Percentiles rank a stretch among this genome's conserved stretches.
Evolutionary conservation across 1,284 basidiomycete genomes (phyloP).

Genomic region (Moesziomyces antarcticus): DNA sequence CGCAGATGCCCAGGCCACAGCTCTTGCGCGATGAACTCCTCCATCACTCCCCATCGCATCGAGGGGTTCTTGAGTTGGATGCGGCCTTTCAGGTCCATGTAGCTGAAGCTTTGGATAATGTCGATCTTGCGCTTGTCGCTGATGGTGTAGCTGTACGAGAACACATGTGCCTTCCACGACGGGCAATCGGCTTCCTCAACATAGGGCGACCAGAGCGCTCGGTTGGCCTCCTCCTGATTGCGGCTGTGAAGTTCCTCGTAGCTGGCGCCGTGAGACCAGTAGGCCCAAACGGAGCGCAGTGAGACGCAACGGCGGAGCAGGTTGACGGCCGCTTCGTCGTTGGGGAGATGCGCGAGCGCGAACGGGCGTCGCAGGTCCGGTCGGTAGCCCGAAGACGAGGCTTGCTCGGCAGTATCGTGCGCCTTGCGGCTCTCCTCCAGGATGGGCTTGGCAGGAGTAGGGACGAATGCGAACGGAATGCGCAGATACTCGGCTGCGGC

Average conservation of each 20-base stretch:
- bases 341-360: slow-evolving; percentile 52
- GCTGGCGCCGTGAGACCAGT: slow-evolving; percentile 62
- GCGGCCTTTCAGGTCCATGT: slow-evolving; percentile 83
- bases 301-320: slow-evolving; percentile 83
- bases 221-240: slow-evolving; percentile 27
- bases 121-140: slow-evolving; percentile 35
- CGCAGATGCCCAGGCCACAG: slow-evolving; percentile 39
- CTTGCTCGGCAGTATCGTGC: slow-evolving; percentile 16
- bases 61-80: slow-evolving; percentile 87
- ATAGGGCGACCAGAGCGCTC: slow-evolving; percentile 27
- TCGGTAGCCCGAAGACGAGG: slow-evolving; percentile 30
- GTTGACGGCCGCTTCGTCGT: slow-evolving; percentile 75
- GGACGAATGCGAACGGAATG: slow-evolving; percentile 55
- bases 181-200: slow-evolving; percentile 26
- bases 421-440: slow-evolving; percentile 34
- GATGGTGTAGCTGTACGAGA: slow-evolving; percentile 56
- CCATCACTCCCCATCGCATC: slow-evolving; percentile 81
- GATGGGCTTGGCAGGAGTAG: slow-evolving; percentile 40
- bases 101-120: slow-evolving; percentile 84
- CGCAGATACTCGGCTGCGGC: slow-evolving; percentile 55
- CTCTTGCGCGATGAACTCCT: slow-evolving; percentile 78
- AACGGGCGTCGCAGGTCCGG: slow-evolving; percentile 53
- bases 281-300: slow-evolving; percentile 75
- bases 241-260: slow-evolving; percentile 60
- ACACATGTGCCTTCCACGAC: slow-evolving; percentile 62